Evolutionary conservation across 306 rosid genomes (phyloP), one percentile per base, ranked within the genome.

Genomic region (Ormosia emarginata): DNA sequence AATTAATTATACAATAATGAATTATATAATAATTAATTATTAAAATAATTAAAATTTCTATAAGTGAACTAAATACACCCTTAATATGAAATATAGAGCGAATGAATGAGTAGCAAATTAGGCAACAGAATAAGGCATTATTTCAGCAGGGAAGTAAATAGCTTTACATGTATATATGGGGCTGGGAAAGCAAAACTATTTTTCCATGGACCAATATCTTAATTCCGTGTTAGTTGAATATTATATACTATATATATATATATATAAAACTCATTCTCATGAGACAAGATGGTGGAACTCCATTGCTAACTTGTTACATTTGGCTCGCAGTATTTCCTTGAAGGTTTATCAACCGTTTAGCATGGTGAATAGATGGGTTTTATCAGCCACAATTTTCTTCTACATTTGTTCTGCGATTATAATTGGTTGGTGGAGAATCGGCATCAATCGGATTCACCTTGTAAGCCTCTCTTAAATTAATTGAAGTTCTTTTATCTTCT

Each of bases 321-420:
- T 33, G 72, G 37, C 6, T 43, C 8, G 37, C 18, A 53, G 72
- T 18, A 17, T 17, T 53, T 67, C 41, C 33, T 24, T 52, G 12
- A 47, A 34, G 18, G 55, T 46, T 40, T 14, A 5, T 59, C 30
- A 61, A 17, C 2, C 46, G 37, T 36, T 14, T 49, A 41, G 58
- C 46, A 74, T 78, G 74, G 24, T 34, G 67, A 77, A 30, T 41
- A 83, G 59, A 83, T 49, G 50, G 46, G 43, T 62, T 15, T 14
- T 52, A 15, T 11, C 41, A 30, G 61, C 33, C 73, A 4, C 34
- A 12, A 24, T 40, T 24, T 46, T 50, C 59, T n/a, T 61, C 74
- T 33, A 50, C 52, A 9, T 69, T 57, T 61, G 39, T 55, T 7
- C 70, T 8, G 3, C 6, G 0, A 4, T 50, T 63, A 10, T 59